phyloP scores from a whole-genome alignment of 768 basidiomycete genomes.

The Leucosporidium scottii region DNA sequence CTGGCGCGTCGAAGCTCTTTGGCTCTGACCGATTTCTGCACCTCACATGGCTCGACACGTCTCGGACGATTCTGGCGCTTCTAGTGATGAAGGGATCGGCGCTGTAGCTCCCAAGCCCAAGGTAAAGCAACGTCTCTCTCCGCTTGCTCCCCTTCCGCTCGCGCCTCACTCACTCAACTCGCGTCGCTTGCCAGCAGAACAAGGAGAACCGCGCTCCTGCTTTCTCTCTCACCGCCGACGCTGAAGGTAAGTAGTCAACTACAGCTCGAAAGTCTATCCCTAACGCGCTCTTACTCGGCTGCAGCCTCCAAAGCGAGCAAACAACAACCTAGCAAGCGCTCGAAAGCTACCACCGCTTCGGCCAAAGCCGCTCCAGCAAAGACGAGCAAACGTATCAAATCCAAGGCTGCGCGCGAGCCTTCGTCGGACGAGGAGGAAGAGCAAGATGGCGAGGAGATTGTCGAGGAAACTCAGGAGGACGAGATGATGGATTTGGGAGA shows the following conservation, averaged over 20 bases:
- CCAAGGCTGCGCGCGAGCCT: neutral
- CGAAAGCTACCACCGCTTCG: neutral
- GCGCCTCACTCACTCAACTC: neutral
- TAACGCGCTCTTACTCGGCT: neutral
- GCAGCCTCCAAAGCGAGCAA: neutral
- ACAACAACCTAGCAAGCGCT: neutral
- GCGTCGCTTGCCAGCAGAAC: neutral
- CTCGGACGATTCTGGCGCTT: neutral
- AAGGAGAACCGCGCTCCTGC: constrained; percentile 2
- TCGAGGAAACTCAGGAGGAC: neutral
- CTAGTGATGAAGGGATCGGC: neutral
- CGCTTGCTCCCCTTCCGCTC: neutral
- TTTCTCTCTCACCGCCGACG: neutral
- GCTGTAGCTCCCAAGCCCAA: neutral
- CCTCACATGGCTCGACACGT: neutral
- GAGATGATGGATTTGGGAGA: neutral
- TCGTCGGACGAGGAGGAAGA: neutral
- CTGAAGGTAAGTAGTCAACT: neutral
- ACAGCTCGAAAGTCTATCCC: neutral
- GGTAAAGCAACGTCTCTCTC: neutral
- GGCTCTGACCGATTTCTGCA: neutral
- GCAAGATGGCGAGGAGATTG: neutral
- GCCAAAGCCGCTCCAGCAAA: neutral
- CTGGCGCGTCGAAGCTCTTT: neutral
- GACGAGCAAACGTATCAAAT: neutral